A percentile compares a stretch with the other conserved stretches of the same genome.
phyloP scores from a whole-genome alignment of 2,329 filamentous ascomycete genomes.

The Diaporthe sp. region DNA sequence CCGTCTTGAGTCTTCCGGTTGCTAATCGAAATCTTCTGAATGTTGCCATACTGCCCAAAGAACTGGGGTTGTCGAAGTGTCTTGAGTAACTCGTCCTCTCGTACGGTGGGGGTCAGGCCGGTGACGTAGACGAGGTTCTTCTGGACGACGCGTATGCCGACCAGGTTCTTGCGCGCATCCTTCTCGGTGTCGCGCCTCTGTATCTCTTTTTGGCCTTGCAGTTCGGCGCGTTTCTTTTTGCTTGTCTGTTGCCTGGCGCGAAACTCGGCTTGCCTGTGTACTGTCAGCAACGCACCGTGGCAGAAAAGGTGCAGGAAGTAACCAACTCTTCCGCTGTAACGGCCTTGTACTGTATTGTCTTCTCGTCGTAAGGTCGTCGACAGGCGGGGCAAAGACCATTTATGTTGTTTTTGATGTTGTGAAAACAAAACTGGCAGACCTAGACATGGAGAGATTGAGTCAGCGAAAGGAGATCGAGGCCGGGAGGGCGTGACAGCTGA shows the following conservation, averaged over 20 bases:
- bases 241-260: slow-evolving; percentile 86
- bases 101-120: slow-evolving; percentile 89
- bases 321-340: slow-evolving; percentile 94
- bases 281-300: slow-evolving; percentile 44
- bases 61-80: slow-evolving; percentile 92
- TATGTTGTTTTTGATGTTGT: slow-evolving; percentile 98
- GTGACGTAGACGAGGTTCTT: slow-evolving; percentile 99
- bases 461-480: slow-evolving; percentile 35
- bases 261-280: slow-evolving; percentile 76
- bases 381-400: slow-evolving; percentile 98
- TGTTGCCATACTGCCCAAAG: slow-evolving; percentile 98
- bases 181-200: slow-evolving; percentile 97
- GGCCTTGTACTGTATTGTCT: slow-evolving; percentile 96
- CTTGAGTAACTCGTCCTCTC: slow-evolving; percentile 91
- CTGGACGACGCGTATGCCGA: slow-evolving; percentile 94
- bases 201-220: slow-evolving; percentile 90
- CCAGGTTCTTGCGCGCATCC: slow-evolving; percentile 94
- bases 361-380: slow-evolving; percentile 93
- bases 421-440: slow-evolving; percentile 99
- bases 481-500: not conserved
- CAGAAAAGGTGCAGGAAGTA: not conserved
- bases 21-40: slow-evolving; percentile 98
- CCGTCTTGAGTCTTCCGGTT: slow-evolving; percentile 85
- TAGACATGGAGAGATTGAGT: slow-evolving; percentile 52
- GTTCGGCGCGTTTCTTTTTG: slow-evolving; percentile 89